Conservation (phyloP, 768 basidiomycete species). For the Termitomyces bulborhizus region DNA sequence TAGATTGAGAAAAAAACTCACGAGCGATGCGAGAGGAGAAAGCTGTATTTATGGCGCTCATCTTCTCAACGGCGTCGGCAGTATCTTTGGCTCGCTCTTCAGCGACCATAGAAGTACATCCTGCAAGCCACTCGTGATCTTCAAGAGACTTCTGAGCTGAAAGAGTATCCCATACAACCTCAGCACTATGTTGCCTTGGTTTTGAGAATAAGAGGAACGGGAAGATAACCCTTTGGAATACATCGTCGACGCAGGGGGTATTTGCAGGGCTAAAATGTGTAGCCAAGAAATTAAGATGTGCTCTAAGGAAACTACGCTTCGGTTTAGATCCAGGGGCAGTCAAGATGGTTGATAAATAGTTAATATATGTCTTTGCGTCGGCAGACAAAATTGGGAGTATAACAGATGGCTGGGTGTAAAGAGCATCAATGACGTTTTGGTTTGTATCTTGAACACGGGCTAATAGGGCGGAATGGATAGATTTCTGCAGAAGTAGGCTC, state of each 20-base stretch:
- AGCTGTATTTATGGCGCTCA: slow-evolving; percentile 46
- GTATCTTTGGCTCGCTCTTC: slow-evolving; percentile 25
- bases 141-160: slow-evolving; percentile 11
- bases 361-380: slow-evolving; percentile 39
- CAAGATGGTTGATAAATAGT: slow-evolving; percentile 32
- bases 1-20: slow-evolving; percentile 23
- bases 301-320: slow-evolving; percentile 43
- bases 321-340: slow-evolving; percentile 33
- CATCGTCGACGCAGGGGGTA: slow-evolving; percentile 20
- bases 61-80: slow-evolving; percentile 31
- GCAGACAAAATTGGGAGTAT: slow-evolving; percentile 40
- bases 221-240: slow-evolving; percentile 55
- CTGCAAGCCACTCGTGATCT: slow-evolving; percentile 43
- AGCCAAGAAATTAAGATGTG: slow-evolving; percentile 53
- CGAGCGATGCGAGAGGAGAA: slow-evolving; percentile 64
- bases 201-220: slow-evolving; percentile 74
- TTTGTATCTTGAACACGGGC: slow-evolving; percentile 66
- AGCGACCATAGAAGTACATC: slow-evolving; percentile 43
- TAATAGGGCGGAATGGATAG: slow-evolving; percentile 57
- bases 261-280: slow-evolving; percentile 33
- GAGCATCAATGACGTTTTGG: slow-evolving; percentile 50
- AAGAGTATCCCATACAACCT: slow-evolving; percentile 69
- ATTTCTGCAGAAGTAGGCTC: slow-evolving; percentile 31
- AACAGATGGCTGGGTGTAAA: slow-evolving; percentile 50
- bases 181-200: slow-evolving; percentile 56